Conservation (phyloP, 306 rosid species). For the Rosa rugosa region DNA sequence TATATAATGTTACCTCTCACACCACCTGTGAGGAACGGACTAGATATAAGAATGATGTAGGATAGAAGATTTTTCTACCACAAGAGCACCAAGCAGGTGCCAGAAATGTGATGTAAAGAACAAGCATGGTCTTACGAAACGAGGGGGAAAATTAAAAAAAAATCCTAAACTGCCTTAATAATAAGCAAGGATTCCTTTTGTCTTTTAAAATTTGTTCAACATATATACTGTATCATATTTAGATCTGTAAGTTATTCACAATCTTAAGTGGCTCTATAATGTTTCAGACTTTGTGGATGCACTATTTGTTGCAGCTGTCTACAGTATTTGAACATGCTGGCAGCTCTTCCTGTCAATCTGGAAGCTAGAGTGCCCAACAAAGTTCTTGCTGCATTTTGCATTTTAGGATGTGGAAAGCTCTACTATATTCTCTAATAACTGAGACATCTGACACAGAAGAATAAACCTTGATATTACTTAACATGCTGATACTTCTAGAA, state of each 20-base stretch:
- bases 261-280: not conserved
- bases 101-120: not conserved
- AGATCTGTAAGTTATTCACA: not conserved
- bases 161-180: not conserved
- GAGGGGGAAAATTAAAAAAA: no score
- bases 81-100: no score
- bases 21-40: no score
- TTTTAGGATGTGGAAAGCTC: slow-evolving; percentile 58
- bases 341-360: slow-evolving; percentile 47
- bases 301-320: slow-evolving; percentile 43
- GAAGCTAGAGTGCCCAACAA: slow-evolving; percentile 26
- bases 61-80: no score
- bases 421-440: not conserved
- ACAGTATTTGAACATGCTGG: slow-evolving; percentile 52
- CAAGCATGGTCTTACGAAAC: no score
- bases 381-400: slow-evolving; percentile 47
- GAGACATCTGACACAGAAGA: not conserved
- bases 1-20: no score
- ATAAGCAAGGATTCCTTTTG: not conserved
- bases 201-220: not conserved
- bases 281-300: slow-evolving; percentile 75
- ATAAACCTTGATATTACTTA: not conserved
- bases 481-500: not conserved
- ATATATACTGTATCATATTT: not conserved
- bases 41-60: no score